Evolutionary conservation across 148 eudicot species (phyloP).

Genomic region (Selenicereus undatus): DNA sequence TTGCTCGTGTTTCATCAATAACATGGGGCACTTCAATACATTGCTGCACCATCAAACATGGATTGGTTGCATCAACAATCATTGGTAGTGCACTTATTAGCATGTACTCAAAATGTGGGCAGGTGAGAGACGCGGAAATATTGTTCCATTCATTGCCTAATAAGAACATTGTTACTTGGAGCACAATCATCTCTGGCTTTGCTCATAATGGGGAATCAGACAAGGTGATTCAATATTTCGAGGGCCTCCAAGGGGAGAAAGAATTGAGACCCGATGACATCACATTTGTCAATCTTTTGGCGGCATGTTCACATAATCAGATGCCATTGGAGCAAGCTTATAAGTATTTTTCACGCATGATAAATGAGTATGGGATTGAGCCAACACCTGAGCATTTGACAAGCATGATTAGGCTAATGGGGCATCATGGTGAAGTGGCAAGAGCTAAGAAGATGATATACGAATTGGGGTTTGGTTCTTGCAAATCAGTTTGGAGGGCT

Average conservation of each 20-base stretch:
- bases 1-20: conserved; percentile 50
- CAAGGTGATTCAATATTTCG: conserved; percentile 52
- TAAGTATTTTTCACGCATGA: conserved; percentile 49
- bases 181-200: conserved; percentile 67
- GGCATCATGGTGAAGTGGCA: conserved; percentile 59
- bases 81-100: conserved; percentile 75
- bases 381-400: conserved; percentile 67
- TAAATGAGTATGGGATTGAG: conserved; percentile 39
- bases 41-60: conserved; percentile 46
- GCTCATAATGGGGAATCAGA: conserved; percentile 63
- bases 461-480: conserved; percentile 52
- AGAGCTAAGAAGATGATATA: conserved; percentile 64
- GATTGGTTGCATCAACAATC: conserved; percentile 43
- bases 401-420: conserved; percentile 69
- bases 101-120: conserved; percentile 84
- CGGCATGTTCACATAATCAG: conserved; percentile 66
- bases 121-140: conserved; percentile 42
- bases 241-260: conserved; percentile 41
- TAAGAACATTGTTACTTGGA: conserved; percentile 82
- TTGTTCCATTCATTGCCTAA: conserved; percentile 42
- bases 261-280: conserved; percentile 56
- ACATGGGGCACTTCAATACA: conserved; percentile 62
- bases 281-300: conserved; percentile 64
- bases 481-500: conserved; percentile 71
- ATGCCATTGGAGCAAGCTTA: conserved; percentile 47